These are phyloP conservation scores for Candida ascalaphidarum DNA, from an alignment of 805 yeast species.

Conservation along the genomic window DNA sequence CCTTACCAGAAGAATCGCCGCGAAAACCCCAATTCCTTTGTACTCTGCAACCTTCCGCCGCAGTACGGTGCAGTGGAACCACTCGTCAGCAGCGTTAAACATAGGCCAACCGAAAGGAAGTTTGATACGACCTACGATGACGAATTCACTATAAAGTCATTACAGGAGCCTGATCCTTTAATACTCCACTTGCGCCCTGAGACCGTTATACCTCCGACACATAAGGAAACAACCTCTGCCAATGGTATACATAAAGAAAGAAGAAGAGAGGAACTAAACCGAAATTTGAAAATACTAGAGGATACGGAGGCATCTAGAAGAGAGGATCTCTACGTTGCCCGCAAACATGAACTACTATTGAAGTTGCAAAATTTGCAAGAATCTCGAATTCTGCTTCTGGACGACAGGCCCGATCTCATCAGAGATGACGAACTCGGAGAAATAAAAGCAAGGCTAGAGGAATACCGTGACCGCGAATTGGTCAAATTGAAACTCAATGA, in stretches of 20 bases:
- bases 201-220: too few species aligned
- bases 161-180: too few species aligned
- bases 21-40: background rate
- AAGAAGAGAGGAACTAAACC: conserved; percentile 13
- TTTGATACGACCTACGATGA: background rate
- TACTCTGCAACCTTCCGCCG: conserved; percentile 1
- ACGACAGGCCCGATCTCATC: conserved; percentile 1
- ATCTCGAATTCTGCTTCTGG: conserved; percentile 14
- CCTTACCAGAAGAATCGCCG: conserved; percentile 4
- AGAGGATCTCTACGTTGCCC: conserved; percentile 10
- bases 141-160: too few species aligned
- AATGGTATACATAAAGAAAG: conserved; percentile 12
- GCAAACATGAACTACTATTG: conserved; percentile 15
- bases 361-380: conserved; percentile 15
- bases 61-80: conserved; percentile 1
- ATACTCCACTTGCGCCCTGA: too few species aligned
- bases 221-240: conserved; percentile 8
- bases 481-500: conserved; percentile 20
- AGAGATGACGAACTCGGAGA: conserved; percentile 20
- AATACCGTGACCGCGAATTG: conserved; percentile 23
- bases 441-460: conserved; percentile 10
- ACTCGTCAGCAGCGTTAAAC: conserved; percentile 2
- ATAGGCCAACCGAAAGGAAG: background rate
- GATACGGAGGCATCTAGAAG: conserved; percentile 8
- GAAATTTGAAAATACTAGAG: conserved; percentile 10